Evolutionary conservation across 768 basidiomycete genomes (phyloP).

Genomic region (Psilocybe subaeruginosa): DNA sequence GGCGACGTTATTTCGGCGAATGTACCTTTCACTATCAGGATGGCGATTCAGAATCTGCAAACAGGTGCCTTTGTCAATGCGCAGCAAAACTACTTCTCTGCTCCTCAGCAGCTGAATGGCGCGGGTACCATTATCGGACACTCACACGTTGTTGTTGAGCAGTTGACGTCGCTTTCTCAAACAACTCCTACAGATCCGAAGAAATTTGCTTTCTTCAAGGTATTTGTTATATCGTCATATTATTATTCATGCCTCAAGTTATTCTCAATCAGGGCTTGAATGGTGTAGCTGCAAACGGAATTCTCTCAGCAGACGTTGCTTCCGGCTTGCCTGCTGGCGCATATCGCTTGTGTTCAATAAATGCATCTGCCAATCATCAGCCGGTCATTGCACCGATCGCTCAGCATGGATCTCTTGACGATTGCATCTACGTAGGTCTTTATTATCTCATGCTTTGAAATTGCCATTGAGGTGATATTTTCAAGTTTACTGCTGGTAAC

Average conservation of each 20-base stretch:
- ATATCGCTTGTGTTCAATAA: slow-evolving; percentile 64
- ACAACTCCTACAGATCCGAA: slow-evolving; percentile 52
- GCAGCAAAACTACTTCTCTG: slow-evolving; percentile 8
- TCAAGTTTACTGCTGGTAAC: slow-evolving; percentile 15
- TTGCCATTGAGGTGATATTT: not conserved
- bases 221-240: not conserved
- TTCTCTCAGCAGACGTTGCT: slow-evolving; percentile 52
- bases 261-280: slow-evolving; percentile 51
- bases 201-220: slow-evolving; percentile 61
- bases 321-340: slow-evolving; percentile 58
- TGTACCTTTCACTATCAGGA: slow-evolving; percentile 11
- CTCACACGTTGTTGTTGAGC: slow-evolving; percentile 37
- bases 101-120: slow-evolving; percentile 12
- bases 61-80: slow-evolving; percentile 9
- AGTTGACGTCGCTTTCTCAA: slow-evolving; percentile 41
- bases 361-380: slow-evolving; percentile 59
- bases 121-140: slow-evolving; percentile 11
- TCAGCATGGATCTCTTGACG: slow-evolving; percentile 64
- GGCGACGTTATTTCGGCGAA: slow-evolving; percentile 42
- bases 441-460: slow-evolving; percentile 15
- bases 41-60: slow-evolving; percentile 11
- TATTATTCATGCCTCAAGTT: not conserved
- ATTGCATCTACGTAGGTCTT: slow-evolving; percentile 58
- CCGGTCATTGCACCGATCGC: slow-evolving; percentile 60
- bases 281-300: slow-evolving; percentile 45